These are phyloP conservation scores for Pseudohyphozyma bogoriensis DNA, from an alignment of 768 basidiomycete genomes.

Conservation along the genomic window DNA sequence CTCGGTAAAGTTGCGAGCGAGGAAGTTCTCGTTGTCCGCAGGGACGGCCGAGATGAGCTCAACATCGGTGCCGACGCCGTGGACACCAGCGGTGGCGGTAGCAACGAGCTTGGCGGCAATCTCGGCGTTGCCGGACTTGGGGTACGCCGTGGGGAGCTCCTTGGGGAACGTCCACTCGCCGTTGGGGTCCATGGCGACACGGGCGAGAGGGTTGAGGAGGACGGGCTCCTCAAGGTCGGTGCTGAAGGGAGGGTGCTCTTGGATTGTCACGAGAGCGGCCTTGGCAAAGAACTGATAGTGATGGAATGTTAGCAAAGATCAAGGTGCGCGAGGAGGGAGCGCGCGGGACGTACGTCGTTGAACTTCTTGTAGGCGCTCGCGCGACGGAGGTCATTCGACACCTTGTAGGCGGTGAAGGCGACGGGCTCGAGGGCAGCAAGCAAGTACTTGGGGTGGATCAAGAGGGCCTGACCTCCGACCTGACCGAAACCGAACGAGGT, in stretches of 20 bases:
- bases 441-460: constrained; percentile 83
- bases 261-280: constrained; percentile 68
- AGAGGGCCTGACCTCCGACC: constrained; percentile 82
- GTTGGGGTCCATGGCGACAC: constrained; percentile 67
- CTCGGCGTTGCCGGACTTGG: constrained; percentile 11
- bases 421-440: constrained; percentile 71
- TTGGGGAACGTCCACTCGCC: constrained; percentile 72
- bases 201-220: constrained; percentile 82
- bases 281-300: constrained; percentile 8
- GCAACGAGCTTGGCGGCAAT: constrained; percentile 21
- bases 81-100: constrained; percentile 17
- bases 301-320: constrained; percentile 3
- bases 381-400: constrained; percentile 58
- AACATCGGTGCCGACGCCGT: constrained; percentile 36
- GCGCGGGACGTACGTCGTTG: constrained; percentile 30
- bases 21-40: constrained; percentile 74
- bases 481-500: constrained; percentile 98
- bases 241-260: constrained; percentile 80
- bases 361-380: constrained; percentile 46
- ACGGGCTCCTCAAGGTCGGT: constrained; percentile 76
- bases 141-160: constrained; percentile 43
- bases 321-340: neutral
- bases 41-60: constrained; percentile 80
- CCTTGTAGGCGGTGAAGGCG: constrained; percentile 66
- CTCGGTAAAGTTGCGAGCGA: constrained; percentile 84